A percentile compares a stretch with the other conserved stretches of the same genome.
These are phyloP conservation scores for Paecilomyces sp. DNA, from an alignment of 2,329 filamentous ascomycete genomes.

Conservation along the genomic window DNA sequence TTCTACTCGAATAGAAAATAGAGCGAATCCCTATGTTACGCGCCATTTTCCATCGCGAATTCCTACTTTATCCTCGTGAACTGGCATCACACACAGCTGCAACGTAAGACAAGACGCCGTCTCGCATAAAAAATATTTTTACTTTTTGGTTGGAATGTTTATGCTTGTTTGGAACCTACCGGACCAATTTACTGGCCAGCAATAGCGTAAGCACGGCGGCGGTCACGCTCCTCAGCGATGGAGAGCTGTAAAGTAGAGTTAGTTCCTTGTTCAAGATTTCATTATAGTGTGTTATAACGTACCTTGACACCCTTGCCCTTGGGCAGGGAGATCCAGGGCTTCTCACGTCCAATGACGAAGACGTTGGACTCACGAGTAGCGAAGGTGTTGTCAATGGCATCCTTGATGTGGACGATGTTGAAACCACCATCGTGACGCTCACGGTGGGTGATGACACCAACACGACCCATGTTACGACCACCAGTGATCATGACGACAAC, in stretches of 20 bases:
- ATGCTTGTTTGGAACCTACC: slow-evolving; percentile 13
- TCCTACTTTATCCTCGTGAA: slow-evolving; percentile 10
- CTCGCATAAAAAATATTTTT: slow-evolving; percentile 24
- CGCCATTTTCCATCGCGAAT: slow-evolving; percentile 11
- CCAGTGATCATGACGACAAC: slow-evolving; percentile 97
- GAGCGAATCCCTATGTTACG: neutral
- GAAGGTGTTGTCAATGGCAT: slow-evolving; percentile 99
- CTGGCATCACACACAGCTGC: slow-evolving; percentile 27
- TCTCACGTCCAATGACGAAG: slow-evolving; percentile 96
- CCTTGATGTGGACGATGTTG: slow-evolving; percentile 99
- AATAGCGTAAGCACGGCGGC: slow-evolving; percentile 68
- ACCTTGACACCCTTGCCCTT: slow-evolving; percentile 99
- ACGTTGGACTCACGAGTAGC: slow-evolving; percentile 99
- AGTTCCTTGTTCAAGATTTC: neutral
- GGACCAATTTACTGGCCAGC: slow-evolving; percentile 41
- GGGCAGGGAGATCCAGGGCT: slow-evolving; percentile 98
- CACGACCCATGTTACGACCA: slow-evolving; percentile 99
- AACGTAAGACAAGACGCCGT: slow-evolving; percentile 32
- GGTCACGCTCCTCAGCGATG: slow-evolving; percentile 98
- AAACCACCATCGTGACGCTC: slow-evolving; percentile 99
- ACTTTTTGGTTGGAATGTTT: slow-evolving; percentile 15
- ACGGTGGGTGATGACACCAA: slow-evolving; percentile 99
- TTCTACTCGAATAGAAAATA: slow-evolving; percentile 5
- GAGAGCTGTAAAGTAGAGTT: slow-evolving; percentile 54
- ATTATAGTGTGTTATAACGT: slow-evolving; percentile 14